phyloP scores from a whole-genome alignment of 768 basidiomycete species.

The Mycena epipterygia region DNA sequence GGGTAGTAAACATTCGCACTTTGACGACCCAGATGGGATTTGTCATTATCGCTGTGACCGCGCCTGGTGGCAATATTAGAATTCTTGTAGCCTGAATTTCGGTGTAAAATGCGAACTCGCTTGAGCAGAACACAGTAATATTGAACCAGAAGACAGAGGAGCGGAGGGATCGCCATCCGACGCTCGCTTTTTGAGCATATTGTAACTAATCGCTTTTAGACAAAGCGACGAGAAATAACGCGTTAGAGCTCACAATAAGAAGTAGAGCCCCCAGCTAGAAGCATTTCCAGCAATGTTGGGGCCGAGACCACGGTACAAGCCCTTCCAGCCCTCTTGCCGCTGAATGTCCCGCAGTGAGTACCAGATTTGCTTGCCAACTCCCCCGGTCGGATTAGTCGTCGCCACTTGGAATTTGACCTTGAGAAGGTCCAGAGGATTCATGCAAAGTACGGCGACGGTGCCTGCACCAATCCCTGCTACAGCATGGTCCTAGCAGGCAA shows the following conservation, averaged over 20 bases:
- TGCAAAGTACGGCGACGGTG: constrained; percentile 90
- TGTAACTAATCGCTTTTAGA: constrained; percentile 72
- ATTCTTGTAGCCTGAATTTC: constrained; percentile 31
- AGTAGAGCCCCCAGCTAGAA: constrained; percentile 97
- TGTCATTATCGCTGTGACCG: constrained; percentile 92
- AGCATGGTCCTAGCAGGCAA: constrained; percentile 85
- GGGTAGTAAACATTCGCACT: constrained; percentile 95
- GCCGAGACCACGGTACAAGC: constrained; percentile 90
- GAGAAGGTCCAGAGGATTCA: constrained; percentile 97
- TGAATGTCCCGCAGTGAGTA: constrained; percentile 80
- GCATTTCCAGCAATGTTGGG: constrained; percentile 97
- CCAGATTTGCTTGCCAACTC: constrained; percentile 83
- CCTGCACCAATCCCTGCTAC: constrained; percentile 95
- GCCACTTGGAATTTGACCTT: constrained; percentile 95
- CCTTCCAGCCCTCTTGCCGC: constrained; percentile 80
- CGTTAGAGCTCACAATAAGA: constrained; percentile 84
- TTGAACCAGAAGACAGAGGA: constrained; percentile 80
- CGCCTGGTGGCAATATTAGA: constrained; percentile 66
- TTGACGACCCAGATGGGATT: constrained; percentile 99
- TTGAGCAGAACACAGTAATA: constrained; percentile 93
- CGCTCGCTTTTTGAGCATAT: constrained; percentile 90
- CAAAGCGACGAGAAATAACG: constrained; percentile 19
- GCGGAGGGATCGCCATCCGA: constrained; percentile 74
- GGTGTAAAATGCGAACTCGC: constrained; percentile 81
- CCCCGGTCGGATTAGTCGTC: constrained; percentile 71